Conservation (phyloP, 129 eudicot genomes). For the Centella asiatica region DNA sequence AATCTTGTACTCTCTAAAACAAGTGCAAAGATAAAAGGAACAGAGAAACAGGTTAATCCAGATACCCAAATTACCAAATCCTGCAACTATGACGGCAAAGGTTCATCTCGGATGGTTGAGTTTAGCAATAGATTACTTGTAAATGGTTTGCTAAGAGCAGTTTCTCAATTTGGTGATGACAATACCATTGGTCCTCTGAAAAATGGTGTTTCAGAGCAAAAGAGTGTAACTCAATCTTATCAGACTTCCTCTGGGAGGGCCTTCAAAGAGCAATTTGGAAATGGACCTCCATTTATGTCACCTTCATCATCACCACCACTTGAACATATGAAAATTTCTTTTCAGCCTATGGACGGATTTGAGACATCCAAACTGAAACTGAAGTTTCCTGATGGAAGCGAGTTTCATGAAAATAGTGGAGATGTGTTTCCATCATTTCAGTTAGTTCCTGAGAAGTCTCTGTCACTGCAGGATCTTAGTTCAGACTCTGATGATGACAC, state of each 20-base stretch:
- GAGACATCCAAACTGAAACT: conserved; percentile 58
- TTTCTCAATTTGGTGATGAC: conserved; percentile 40
- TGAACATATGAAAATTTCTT: conserved; percentile 84
- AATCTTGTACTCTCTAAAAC: not conserved
- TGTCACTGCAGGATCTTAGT: conserved; percentile 35
- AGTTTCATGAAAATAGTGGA: conserved; percentile 30
- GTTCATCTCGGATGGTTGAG: conserved; percentile 43
- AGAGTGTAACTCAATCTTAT: conserved; percentile 10
- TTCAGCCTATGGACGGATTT: conserved; percentile 69
- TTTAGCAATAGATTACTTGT: conserved; percentile 42
- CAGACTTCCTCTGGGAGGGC: conserved; percentile 31
- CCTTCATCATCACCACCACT: conserved; percentile 92
- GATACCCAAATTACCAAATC: conserved; percentile 8
- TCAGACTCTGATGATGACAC: conserved; percentile 77
- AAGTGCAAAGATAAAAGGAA: conserved; percentile 12
- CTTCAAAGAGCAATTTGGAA: conserved; percentile 32
- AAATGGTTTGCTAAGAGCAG: conserved; percentile 43
- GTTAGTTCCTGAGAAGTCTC: conserved; percentile 61
- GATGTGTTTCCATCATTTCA: conserved; percentile 84
- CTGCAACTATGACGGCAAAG: conserved; percentile 15
- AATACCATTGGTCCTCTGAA: conserved; percentile 24
- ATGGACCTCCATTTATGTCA: conserved; percentile 27
- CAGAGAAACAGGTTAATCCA: conserved; percentile 17
- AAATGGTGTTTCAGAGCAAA: conserved; percentile 31
- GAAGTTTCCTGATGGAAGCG: conserved; percentile 56